Evolutionary conservation across 495 filamentous ascomycete genomes (phyloP).

Genomic region (Podospora pseudopauciseta): DNA sequence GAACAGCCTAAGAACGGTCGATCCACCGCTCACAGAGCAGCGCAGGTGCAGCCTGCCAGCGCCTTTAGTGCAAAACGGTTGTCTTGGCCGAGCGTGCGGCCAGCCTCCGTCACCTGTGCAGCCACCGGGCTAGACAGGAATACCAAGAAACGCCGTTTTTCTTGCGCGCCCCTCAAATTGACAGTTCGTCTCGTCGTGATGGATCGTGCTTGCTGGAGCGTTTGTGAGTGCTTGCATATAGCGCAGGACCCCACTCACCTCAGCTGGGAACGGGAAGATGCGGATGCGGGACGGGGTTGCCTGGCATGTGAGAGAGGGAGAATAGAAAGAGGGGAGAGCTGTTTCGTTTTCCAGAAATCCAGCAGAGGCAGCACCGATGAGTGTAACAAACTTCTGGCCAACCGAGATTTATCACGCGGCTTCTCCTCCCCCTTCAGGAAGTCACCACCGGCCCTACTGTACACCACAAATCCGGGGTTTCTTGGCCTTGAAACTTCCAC

Average conservation of each 20-base stretch:
- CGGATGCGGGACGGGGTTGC: not conserved
- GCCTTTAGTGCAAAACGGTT: constrained; percentile 12
- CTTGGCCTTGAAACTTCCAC: not conserved
- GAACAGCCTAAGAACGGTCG: not conserved
- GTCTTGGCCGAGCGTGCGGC: not conserved
- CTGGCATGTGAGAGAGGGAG: not conserved
- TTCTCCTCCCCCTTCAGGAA: constrained; percentile 15
- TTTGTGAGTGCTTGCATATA: not conserved
- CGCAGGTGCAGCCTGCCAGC: constrained; percentile 9
- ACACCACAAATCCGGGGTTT: constrained; percentile 21
- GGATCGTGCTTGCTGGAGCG: not conserved
- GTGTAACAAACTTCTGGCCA: constrained; percentile 3
- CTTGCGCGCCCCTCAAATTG: constrained; percentile 1
- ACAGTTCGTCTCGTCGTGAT: not conserved
- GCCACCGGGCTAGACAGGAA: not conserved
- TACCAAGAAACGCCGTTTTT: not conserved
- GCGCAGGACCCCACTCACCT: not conserved
- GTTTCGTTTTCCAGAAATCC: too few species aligned
- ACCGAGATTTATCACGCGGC: constrained; percentile 10
- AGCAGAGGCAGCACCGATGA: too few species aligned
- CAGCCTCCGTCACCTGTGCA: not conserved
- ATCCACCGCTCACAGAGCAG: not conserved
- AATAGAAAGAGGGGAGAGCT: not conserved
- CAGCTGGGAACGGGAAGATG: constrained; percentile 3
- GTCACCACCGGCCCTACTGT: constrained; percentile 10